Evolutionary conservation across 768 basidiomycete genomes (phyloP), one percentile per base, ranked within the genome.

Genomic region (Kwoniella dendrophila): DNA sequence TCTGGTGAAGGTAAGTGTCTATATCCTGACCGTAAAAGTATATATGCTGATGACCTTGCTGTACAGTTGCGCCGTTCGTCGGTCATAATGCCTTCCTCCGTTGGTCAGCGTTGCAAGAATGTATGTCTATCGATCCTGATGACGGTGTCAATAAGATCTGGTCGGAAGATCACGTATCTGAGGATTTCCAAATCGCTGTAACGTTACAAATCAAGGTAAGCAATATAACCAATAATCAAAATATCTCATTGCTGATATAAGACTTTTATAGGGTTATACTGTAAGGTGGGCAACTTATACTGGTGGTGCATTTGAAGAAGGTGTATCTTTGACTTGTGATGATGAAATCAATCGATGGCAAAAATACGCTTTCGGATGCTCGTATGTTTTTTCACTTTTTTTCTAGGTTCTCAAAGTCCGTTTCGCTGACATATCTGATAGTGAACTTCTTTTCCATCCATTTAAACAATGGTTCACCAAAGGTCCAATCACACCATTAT

Each of bases 331-430:
- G 16, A 93, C 92, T 0, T 87, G 86, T 56, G 90, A 92, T 53
- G 92, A 95, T 71, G 92, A 95, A 76, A 81, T 95, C 8, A 93
- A 93, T 70, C 80, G 92, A 1, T 95, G 92, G 92, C 90, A 93
- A 64, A 95, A 93, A 64, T 79, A 78, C 56, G 72, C 75, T 27
- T 76, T 64, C 54, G 73, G 74, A 14, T 75, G 74, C 64, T 77
- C 73, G 66, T 71, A 38, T 59, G 74, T 53, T 27, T 12, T 22
- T 32, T 22, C 26, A 4, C 6, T 14, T 27, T 36, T 27, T 32
- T 32, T n/a, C 24, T 29, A 50, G 57, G 29, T 4, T 4, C 53
- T 3, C 12, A 14, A 41, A 34, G 56, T 22, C 41, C 8, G 26
- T 26, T 47, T n/a, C 10, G 52, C 59, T 69, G 40, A 69, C 27